phyloP scores from a whole-genome alignment of 371 early-diverging fungal species.

The Coemansia sp. region DNA sequence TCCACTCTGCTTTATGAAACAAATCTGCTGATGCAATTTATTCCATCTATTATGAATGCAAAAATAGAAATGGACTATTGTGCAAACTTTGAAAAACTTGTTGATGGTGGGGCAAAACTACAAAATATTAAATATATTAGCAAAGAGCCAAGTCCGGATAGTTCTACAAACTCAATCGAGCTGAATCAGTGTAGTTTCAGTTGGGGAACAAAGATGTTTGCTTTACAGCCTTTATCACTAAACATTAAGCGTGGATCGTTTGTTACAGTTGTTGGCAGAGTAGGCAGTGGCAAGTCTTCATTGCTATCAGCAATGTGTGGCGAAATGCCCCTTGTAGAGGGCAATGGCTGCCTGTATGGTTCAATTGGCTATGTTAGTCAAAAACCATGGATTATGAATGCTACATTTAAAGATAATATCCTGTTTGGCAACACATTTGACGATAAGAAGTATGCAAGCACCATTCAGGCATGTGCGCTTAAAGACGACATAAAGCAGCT shows the following conservation, averaged over 20 bases:
- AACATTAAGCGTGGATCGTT: background rate
- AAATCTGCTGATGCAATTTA: background rate
- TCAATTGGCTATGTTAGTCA: constrained; percentile 57
- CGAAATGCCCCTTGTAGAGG: constrained; percentile 10
- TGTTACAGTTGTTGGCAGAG: constrained; percentile 8
- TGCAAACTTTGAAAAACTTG: background rate
- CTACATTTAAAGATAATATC: constrained; percentile 62
- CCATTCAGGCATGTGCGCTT: constrained; percentile 56
- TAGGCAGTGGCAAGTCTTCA: constrained; percentile 35
- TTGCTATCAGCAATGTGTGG: constrained; percentile 21
- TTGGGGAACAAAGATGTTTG: background rate
- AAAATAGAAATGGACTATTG: background rate
- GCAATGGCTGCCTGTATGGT: constrained; percentile 9
- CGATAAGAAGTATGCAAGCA: constrained; percentile 46
- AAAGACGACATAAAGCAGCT: constrained; percentile 47
- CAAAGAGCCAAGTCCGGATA: background rate
- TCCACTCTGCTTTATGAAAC: background rate
- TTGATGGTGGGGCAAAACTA: background rate
- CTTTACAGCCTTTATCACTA: background rate
- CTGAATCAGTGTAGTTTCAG: background rate
- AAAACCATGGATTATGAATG: constrained; percentile 60
- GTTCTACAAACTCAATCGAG: background rate
- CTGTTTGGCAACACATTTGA: constrained; percentile 58
- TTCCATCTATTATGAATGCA: background rate
- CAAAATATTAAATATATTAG: background rate